Evolutionary conservation across 148 eudicot genomes (phyloP), one percentile per base, ranked within the genome.

Genomic region (Camellia japonica): DNA sequence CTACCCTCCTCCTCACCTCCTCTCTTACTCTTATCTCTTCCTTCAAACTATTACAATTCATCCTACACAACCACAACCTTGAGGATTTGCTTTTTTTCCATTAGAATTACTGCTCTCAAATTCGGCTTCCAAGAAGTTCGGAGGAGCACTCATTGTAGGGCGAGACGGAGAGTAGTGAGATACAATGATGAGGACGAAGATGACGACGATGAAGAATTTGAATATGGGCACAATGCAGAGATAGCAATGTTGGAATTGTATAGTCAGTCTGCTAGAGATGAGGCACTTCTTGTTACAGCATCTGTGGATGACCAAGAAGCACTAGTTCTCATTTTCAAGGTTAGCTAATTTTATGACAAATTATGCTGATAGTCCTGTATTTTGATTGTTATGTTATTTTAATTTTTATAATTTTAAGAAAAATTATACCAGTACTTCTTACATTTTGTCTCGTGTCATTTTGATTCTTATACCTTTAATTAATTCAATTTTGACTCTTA

Each of bases 261-360:
- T 43, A 92, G 85, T 58, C 88, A 90, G 58, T 81, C 85, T 55
- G 86, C 81, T 18, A 86, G 87, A 82, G 87, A 84, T 51, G 98
- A 90, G 80, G 92, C 88, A 46, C 90, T 94, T 55, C 83, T 92
- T 62, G 98, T 94, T 8, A 87, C 61, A 16, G 93, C 92, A 43
- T 11, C 67, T 78, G 89, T 94, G 77, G 97, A 91, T 81, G 90
- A 79, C 55, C 87, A 87, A 71, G 83, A 87, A 81, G 92, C 85
- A 46, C 87, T 91, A 67, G 88, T 92, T 51, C 84, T 94, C 52
- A 85, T 91, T 68, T 94, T 90, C 80, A 92, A 91, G 93, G 97
- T 90, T 43, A 59, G 71, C 38, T 30, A 30, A 30, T 30, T 30
- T 30, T 30, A 30, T 30, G 38, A 30, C 38, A 30, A 30, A 30